Conservation (phyloP, 2,329 filamentous ascomycete genomes). For the Pleurostoma richardsiae region DNA sequence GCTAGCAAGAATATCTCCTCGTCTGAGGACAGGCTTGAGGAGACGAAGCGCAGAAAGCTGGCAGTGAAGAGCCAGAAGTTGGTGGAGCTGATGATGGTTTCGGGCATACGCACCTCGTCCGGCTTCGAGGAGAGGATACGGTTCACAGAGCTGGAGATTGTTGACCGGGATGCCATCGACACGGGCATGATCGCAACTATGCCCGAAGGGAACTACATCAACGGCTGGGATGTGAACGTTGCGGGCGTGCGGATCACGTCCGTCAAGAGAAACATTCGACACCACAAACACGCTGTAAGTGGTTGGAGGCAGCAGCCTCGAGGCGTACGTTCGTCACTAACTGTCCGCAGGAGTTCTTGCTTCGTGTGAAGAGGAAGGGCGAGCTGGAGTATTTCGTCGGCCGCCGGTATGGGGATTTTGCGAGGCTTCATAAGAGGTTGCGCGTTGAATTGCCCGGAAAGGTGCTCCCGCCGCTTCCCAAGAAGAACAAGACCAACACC, state of each 20-base stretch:
- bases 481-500: slow-evolving; percentile 83
- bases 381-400: slow-evolving; percentile 75
- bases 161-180: slow-evolving; percentile 89
- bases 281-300: slow-evolving; percentile 85
- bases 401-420: slow-evolving; percentile 85
- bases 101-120: slow-evolving; percentile 88
- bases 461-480: slow-evolving; percentile 77
- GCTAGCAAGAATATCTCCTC: slow-evolving; percentile 96
- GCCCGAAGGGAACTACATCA: slow-evolving; percentile 86
- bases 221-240: slow-evolving; percentile 96
- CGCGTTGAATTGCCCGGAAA: slow-evolving; percentile 86
- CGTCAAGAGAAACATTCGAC: slow-evolving; percentile 78
- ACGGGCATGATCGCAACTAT: slow-evolving; percentile 81
- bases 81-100: slow-evolving; percentile 99
- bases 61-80: slow-evolving; percentile 87
- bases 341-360: slow-evolving; percentile 70
- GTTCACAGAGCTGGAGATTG: slow-evolving; percentile 94
- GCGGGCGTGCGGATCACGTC: slow-evolving; percentile 78
- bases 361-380: slow-evolving; percentile 76
- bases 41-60: slow-evolving; percentile 90
- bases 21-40: slow-evolving; percentile 90
- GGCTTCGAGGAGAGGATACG: slow-evolving; percentile 96
- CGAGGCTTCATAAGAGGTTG: slow-evolving; percentile 70
- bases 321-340: not conserved
- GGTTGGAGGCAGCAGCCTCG: too few species aligned